A percentile compares a stretch with the other conserved stretches of the same genome.
These are phyloP conservation scores for Fusarium tuaranense DNA, from an alignment of 2,329 filamentous ascomycete species.

Conservation along the genomic window DNA sequence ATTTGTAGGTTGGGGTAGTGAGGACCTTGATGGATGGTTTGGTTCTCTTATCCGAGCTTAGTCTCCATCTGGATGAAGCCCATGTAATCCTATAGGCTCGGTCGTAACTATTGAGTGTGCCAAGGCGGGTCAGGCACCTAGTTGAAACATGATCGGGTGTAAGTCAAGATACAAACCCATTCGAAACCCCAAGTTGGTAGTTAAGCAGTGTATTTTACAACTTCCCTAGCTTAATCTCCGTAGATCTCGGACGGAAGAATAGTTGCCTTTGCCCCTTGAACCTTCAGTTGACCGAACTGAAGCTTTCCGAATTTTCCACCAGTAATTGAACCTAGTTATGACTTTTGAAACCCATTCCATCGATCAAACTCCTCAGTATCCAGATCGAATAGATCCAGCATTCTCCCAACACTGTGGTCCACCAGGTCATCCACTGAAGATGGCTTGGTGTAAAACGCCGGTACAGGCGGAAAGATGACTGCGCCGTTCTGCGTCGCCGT, in stretches of 20 bases:
- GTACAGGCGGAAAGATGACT: conserved; percentile 22
- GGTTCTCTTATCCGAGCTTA: neutral
- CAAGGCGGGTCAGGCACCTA: neutral
- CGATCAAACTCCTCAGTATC: conserved; percentile 16
- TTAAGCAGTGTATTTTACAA: neutral
- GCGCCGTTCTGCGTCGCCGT: conserved; percentile 9
- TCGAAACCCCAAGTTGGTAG: neutral
- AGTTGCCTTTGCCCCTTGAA: too few species aligned
- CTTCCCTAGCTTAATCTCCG: neutral
- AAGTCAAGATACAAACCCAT: neutral
- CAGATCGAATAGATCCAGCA: conserved; percentile 21
- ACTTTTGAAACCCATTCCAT: conserved; percentile 3
- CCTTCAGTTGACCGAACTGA: neutral
- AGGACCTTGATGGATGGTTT: neutral
- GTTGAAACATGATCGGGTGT: neutral
- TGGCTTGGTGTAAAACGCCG: conserved; percentile 16
- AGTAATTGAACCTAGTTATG: neutral
- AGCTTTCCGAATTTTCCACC: neutral
- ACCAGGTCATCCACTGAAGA: conserved; percentile 15
- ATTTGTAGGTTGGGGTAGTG: neutral
- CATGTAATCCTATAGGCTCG: neutral
- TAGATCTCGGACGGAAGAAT: neutral
- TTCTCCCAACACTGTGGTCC: conserved; percentile 20
- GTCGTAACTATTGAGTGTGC: neutral
- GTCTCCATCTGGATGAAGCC: neutral